Evolutionary conservation across 805 yeast genomes (phyloP), one percentile per base, ranked within the genome.

Genomic region (Metschnikowia sp.): DNA sequence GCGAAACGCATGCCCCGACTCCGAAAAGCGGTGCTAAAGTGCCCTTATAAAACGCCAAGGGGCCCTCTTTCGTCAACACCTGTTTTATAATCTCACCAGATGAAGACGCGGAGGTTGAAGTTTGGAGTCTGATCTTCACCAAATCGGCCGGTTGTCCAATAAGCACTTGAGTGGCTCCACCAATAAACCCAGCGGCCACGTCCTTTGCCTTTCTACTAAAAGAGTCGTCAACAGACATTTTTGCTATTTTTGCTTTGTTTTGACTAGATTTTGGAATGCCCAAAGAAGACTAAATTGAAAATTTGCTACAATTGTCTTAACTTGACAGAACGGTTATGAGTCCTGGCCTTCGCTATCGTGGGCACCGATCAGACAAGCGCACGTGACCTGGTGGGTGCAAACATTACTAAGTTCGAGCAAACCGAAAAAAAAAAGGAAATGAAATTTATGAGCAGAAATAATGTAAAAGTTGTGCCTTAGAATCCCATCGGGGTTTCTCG

Each of bases 1-100:
- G 65, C 2, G 86, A 81, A 8, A 83, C 88, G 67, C 88, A 83
- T 1, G 78, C 82, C 0, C 59, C 71, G 6, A 73, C 77, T 0
- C 77, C 77, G 47, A 72, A 61, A 26, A 73, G 59, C 2, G 77
- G 77, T 2, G 77, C 68, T 33, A 72, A 52, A 0, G 77, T 73
- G 6, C 77, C 77, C 49, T 73, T 73, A 56, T 73, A 73, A 54
- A 73, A 73, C 2, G 77, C 76, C 28, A 65, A 55, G 4, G 66
- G 38, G 3, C 77, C 77, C 57, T 73, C 77, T 50, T 72, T 70
- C 30, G 61, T 56, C 12, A 73, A 15, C 22, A 72, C 77, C 35
- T 65, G 63, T 45, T 56, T 60, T 42, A 73, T 67, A 8, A 72
- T 57, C 28, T 64, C 58, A 7, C 60, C 35, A 2, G 74, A 68